A percentile compares a stretch with the other conserved stretches of the same genome.
These are phyloP conservation scores for Penicillium longicatenatum DNA, from an alignment of 495 filamentous ascomycete genomes.

Conservation along the genomic window DNA sequence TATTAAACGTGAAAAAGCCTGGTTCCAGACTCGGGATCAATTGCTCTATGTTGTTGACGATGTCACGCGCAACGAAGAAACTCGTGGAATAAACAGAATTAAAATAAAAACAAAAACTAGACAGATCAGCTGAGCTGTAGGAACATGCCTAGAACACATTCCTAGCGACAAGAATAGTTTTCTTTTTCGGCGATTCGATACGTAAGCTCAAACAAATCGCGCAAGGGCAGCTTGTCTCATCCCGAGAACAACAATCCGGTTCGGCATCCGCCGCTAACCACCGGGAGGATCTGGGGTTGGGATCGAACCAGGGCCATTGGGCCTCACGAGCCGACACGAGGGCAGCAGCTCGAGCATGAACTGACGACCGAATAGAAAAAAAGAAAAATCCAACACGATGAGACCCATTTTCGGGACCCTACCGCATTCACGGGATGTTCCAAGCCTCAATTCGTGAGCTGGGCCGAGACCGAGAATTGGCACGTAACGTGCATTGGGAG, in stretches of 20 bases:
- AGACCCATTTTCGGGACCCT: neutral
- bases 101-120: constrained; percentile 5
- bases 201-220: constrained; percentile 30
- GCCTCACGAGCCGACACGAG: constrained; percentile 3
- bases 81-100: constrained; percentile 9
- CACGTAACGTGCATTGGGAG: constrained; percentile 5
- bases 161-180: neutral
- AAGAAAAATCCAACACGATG: neutral
- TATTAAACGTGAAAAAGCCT: constrained; percentile 4
- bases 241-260: constrained; percentile 24
- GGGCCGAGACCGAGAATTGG: constrained; percentile 8
- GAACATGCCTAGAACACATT: constrained; percentile 3
- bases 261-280: constrained; percentile 35
- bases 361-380: neutral
- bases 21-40: constrained; percentile 15
- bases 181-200: constrained; percentile 8
- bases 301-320: constrained; percentile 6
- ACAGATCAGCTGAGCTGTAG: constrained; percentile 22
- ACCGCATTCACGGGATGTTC: neutral
- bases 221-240: constrained; percentile 10
- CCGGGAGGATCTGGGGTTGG: constrained; percentile 31
- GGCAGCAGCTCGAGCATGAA: neutral
- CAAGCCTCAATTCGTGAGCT: constrained; percentile 7
- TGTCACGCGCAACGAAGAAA: constrained; percentile 24
- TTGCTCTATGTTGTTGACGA: neutral